A percentile compares a stretch with the other conserved stretches of the same genome.
Conservation (phyloP, 192 early-diverging fungal genomes). For the Coemansia sp. region DNA sequence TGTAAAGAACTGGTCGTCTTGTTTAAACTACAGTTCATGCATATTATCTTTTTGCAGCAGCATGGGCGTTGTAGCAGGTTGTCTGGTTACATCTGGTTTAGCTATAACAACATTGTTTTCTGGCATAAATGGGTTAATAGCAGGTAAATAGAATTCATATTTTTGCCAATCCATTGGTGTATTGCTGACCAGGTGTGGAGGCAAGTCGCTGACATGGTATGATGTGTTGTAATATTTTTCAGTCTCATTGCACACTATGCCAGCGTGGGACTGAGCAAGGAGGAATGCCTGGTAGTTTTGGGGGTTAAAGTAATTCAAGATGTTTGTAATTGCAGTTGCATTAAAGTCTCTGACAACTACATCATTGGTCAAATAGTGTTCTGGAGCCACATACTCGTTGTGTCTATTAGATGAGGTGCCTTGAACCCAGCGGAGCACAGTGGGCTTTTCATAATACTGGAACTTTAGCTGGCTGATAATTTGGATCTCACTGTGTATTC, state of each 20-base stretch:
- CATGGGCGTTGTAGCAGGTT: not conserved
- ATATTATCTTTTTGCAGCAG: conserved; percentile 14
- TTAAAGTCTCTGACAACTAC: not conserved
- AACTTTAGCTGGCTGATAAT: not conserved
- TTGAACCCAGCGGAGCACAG: not conserved
- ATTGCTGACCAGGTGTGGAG: not conserved
- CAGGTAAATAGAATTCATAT: not conserved
- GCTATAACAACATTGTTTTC: not conserved
- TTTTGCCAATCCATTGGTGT: not conserved
- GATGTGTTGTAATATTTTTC: not conserved
- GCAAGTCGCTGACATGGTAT: not conserved
- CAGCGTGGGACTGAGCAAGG: not conserved
- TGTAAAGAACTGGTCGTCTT: too few relatives aligned
- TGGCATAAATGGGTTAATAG: not conserved
- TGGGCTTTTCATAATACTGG: not conserved
- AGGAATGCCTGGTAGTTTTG: not conserved
- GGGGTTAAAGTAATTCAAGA: not conserved
- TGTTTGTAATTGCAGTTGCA: not conserved
- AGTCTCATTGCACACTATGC: not conserved
- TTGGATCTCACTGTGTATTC: not conserved
- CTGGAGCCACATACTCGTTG: not conserved
- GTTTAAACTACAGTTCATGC: not conserved
- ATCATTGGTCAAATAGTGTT: not conserved
- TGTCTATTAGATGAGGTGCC: not conserved
- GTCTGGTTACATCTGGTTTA: not conserved